Conservation (phyloP, 2,329 filamentous ascomycete genomes). For the Ophiosphaerella narmari region DNA sequence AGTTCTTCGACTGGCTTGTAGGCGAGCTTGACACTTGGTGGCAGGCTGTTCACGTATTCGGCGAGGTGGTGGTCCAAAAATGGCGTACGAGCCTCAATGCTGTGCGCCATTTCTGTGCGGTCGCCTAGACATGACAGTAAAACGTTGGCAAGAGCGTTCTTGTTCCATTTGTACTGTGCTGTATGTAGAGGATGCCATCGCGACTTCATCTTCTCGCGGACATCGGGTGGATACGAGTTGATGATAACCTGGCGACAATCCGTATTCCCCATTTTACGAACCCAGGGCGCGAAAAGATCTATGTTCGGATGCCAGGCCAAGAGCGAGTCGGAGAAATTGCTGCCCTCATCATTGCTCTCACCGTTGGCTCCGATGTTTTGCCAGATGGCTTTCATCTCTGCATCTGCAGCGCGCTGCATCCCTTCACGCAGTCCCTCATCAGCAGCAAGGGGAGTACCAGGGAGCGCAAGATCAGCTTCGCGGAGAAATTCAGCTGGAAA, state of each 20-base stretch:
- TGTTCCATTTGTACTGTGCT: slow-evolving; percentile 29
- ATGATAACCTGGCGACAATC: no score
- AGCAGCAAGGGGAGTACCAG: neutral
- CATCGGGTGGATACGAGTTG: neutral
- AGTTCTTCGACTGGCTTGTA: slow-evolving; percentile 20
- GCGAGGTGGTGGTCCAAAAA: slow-evolving; percentile 48
- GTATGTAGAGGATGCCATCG: slow-evolving; percentile 31
- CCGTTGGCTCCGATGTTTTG: no score
- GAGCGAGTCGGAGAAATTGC: no score
- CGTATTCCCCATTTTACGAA: no score
- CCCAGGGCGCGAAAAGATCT: no score
- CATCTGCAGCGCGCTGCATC: no score
- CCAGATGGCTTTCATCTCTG: no score
- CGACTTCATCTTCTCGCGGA: slow-evolving; percentile 7
- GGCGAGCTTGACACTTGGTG: slow-evolving; percentile 43
- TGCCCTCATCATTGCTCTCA: no score
- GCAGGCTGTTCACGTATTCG: slow-evolving; percentile 45
- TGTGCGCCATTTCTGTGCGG: slow-evolving; percentile 50
- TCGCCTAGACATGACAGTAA: slow-evolving; percentile 52
- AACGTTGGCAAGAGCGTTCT: slow-evolving; percentile 28
- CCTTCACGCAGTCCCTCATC: no score
- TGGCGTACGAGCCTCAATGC: slow-evolving; percentile 46
- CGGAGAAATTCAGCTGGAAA: slow-evolving; percentile 54
- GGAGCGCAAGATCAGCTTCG: slow-evolving; percentile 49
- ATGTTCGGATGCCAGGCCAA: no score